Evolutionary conservation across 148 eudicot species (phyloP).

Genomic region (Rhododendron henanense): DNA sequence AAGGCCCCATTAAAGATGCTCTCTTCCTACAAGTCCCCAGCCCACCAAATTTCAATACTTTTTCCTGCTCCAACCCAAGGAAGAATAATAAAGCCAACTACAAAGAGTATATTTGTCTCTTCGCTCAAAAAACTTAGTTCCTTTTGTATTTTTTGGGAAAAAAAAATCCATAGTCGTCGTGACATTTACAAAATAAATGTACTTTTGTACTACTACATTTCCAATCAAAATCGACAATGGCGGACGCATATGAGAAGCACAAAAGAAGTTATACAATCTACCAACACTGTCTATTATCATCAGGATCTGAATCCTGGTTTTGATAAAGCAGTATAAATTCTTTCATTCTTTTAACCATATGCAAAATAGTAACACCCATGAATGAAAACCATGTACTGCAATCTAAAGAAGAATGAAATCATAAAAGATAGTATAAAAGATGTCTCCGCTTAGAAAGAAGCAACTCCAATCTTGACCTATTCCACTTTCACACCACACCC

Average conservation of each 20-base stretch:
- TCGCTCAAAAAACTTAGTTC: background rate
- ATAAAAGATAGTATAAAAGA: background rate
- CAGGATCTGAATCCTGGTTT: background rate
- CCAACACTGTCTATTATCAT: background rate
- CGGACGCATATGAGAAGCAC: background rate
- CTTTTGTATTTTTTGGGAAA: background rate
- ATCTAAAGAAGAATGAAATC: background rate
- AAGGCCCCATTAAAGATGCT: background rate
- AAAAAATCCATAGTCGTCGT: background rate
- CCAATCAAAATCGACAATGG: background rate
- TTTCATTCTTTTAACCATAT: background rate
- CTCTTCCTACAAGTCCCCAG: background rate
- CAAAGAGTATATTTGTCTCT: background rate
- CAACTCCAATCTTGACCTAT: background rate
- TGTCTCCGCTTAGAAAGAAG: background rate
- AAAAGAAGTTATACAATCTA: background rate
- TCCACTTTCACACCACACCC: background rate
- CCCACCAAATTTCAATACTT: background rate
- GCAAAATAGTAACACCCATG: background rate
- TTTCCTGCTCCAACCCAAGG: constrained; percentile 1
- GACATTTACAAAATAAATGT: background rate
- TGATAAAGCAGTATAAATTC: background rate
- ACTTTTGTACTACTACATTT: background rate
- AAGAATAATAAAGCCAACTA: background rate
- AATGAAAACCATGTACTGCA: background rate